Evolutionary conservation across 495 filamentous ascomycete genomes (phyloP).

Genomic region (Aspergillus bertholletiae): DNA sequence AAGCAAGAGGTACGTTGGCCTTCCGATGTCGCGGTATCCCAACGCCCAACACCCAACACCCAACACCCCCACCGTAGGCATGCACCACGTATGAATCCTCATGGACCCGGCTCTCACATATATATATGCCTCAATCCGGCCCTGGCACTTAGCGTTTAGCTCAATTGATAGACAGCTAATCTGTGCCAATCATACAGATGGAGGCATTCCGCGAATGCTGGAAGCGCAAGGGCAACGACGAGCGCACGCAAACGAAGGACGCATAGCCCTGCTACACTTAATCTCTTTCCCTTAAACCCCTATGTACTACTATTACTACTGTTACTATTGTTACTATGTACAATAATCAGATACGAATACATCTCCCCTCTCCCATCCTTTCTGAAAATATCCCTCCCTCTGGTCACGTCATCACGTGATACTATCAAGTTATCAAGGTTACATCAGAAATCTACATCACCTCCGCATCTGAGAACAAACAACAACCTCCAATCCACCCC

Average conservation of each 20-base stretch:
- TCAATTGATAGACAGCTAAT: not conserved
- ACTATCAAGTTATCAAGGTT: not conserved
- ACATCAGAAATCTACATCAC: not conserved
- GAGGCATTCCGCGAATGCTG: slow-evolving; percentile 88
- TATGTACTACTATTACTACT: slow-evolving; percentile 4
- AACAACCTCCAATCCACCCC: not conserved
- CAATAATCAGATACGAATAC: not conserved
- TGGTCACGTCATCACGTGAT: not conserved
- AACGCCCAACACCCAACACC: not conserved
- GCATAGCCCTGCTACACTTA: slow-evolving; percentile 15
- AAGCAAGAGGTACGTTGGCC: slow-evolving; percentile 71
- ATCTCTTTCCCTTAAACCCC: not conserved
- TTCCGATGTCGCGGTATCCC: not conserved
- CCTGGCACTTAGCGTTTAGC: not conserved
- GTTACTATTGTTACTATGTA: not conserved
- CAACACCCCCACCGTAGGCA: not conserved
- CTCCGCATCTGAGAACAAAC: not conserved
- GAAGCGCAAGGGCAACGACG: slow-evolving; percentile 86
- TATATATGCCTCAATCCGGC: not conserved
- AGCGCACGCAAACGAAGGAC: slow-evolving; percentile 75
- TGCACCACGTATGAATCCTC: too few species aligned
- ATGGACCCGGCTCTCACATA: not conserved
- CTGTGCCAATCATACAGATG: slow-evolving; percentile 57
- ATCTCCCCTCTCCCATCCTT: not conserved
- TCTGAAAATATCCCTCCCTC: not conserved